phyloP scores from a whole-genome alignment of 1,284 basidiomycete genomes.

The Tylopilus sp. region DNA sequence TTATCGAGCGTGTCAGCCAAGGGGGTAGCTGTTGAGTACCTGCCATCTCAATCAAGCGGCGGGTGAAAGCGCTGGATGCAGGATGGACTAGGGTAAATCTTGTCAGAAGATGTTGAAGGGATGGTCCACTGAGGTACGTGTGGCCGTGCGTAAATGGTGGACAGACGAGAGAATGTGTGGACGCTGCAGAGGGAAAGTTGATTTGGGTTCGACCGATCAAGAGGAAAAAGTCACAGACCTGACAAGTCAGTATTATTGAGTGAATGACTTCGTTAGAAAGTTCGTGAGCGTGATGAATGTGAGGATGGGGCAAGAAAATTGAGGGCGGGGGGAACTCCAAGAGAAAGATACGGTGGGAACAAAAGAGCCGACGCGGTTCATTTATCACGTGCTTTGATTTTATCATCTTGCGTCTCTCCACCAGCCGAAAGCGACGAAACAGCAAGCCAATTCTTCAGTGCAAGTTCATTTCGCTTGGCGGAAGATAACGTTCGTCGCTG shows the following conservation, averaged over 20 bases:
- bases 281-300: slow-evolving; percentile 13
- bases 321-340: slow-evolving; percentile 12
- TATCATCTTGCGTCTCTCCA: neutral
- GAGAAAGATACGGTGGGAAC: slow-evolving; percentile 21
- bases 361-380: slow-evolving; percentile 28
- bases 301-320: neutral
- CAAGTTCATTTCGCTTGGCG: neutral
- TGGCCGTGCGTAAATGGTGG: slow-evolving; percentile 4
- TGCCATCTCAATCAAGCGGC: slow-evolving; percentile 30
- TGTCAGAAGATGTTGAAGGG: slow-evolving; percentile 4
- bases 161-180: slow-evolving; percentile 26
- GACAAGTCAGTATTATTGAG: slow-evolving; percentile 10
- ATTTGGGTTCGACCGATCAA: neutral
- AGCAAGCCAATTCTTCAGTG: neutral
- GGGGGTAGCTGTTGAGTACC: slow-evolving; percentile 58
- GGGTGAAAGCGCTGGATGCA: slow-evolving; percentile 1
- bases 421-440: neutral
- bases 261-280: slow-evolving; percentile 14
- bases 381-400: slow-evolving; percentile 35
- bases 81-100: slow-evolving; percentile 1
- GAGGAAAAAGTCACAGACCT: slow-evolving; percentile 11
- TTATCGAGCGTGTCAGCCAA: slow-evolving; percentile 56
- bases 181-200: slow-evolving; percentile 5
- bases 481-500: neutral
- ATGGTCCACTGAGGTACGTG: neutral